A percentile compares a stretch with the other conserved stretches of the same genome.
These are phyloP conservation scores for Rhododendron henanense DNA, from an alignment of 148 eudicot genomes.

Conservation along the genomic window DNA sequence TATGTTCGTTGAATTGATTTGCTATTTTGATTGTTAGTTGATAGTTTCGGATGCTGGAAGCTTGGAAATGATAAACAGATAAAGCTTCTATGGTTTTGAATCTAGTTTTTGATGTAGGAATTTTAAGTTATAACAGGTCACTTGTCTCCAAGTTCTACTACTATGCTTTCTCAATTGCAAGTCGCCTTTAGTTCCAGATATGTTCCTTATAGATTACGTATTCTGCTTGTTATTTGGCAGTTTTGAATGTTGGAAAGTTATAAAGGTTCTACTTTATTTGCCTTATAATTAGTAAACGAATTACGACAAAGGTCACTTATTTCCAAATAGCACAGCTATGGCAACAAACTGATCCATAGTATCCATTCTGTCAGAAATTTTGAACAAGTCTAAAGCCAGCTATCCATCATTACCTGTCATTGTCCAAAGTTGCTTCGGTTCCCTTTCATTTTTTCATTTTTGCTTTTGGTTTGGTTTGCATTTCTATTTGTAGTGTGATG, in stretches of 20 bases:
- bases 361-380: background rate
- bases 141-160: background rate
- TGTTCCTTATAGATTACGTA: background rate
- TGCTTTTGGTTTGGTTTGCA: background rate
- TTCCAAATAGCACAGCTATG: background rate
- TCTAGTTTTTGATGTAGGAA: background rate
- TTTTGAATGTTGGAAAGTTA: background rate
- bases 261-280: background rate
- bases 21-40: background rate
- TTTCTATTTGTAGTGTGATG: background rate
- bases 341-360: background rate
- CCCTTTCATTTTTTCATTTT: background rate
- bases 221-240: background rate
- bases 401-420: background rate
- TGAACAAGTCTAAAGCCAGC: background rate
- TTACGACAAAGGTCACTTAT: background rate
- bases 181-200: background rate
- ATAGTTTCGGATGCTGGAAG: background rate
- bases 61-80: background rate
- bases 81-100: background rate
- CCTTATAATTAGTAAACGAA: background rate
- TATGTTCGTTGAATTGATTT: background rate
- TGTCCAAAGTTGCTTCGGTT: background rate
- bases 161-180: background rate
- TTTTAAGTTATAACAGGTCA: background rate